Conservation (phyloP, 1,284 basidiomycete species). For the Apiotrichum gracile region DNA sequence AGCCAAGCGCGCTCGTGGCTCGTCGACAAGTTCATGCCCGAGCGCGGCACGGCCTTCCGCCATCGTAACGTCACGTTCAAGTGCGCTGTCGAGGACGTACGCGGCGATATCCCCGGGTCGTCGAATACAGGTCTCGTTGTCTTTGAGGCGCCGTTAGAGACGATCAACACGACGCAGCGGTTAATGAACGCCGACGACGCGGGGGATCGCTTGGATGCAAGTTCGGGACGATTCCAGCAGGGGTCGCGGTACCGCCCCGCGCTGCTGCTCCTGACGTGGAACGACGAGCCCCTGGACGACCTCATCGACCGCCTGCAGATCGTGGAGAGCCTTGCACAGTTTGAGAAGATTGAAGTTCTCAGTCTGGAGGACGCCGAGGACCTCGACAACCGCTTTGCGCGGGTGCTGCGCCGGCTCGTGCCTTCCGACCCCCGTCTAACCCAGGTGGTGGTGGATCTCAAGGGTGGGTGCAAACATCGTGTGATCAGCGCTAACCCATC, state of each 20-base stretch:
- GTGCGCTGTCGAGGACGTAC: conserved; percentile 5
- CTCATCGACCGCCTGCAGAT: conserved; percentile 28
- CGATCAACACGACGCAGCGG: not conserved
- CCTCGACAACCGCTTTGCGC: conserved; percentile 24
- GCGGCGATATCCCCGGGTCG: conserved; percentile 10
- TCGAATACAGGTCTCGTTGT: conserved; percentile 25
- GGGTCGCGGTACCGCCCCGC: conserved; percentile 21
- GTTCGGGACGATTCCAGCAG: conserved; percentile 15
- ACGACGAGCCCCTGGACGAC: conserved; percentile 31
- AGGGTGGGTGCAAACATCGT: conserved; percentile 14
- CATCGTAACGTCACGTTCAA: conserved; percentile 21
- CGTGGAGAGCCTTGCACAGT: conserved; percentile 16
- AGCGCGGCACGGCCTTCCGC: conserved; percentile 8
- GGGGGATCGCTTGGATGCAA: conserved; percentile 23
- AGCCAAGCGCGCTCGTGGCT: conserved; percentile 29
- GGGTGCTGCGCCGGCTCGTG: conserved; percentile 12
- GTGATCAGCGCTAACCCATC: not conserved
- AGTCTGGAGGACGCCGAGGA: conserved; percentile 27
- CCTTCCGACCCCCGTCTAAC: conserved; percentile 16
- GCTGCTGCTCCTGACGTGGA: conserved; percentile 36
- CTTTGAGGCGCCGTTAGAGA: conserved; percentile 28
- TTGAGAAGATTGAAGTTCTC: conserved; percentile 21
- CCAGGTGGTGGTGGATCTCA: conserved; percentile 19
- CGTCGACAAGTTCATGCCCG: conserved; percentile 24
- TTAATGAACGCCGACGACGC: conserved; percentile 27